Evolutionary conservation across 2,329 filamentous ascomycete species (phyloP), one percentile per base, ranked within the genome.

Genomic region (Microdochium nivale): DNA sequence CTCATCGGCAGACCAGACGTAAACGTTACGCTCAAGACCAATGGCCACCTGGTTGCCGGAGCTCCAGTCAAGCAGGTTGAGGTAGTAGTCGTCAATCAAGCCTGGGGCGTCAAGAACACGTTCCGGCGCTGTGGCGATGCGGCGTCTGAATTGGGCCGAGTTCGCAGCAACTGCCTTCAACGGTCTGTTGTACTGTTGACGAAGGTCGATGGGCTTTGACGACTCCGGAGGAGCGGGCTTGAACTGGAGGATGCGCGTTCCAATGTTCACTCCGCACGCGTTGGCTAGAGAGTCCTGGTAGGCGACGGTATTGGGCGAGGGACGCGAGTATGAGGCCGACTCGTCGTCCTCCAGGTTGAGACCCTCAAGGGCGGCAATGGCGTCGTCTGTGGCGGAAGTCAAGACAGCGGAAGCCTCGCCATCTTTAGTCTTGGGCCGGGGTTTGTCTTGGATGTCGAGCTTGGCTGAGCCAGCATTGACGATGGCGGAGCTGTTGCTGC

Each of bases 161-260:
- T 80, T 78, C 24, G 86, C 76, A 56, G 76, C 84, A 55, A 85
- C 78, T 21, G 88, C 77, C 78, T 90, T 96, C 56, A 99, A 79
- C 33, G 94, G 94, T 55, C 94, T 86, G 78, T 97, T 99, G 81
- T 99, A 99, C 69, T 99, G 94, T 56, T 94, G 89, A 53, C 94
- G 87, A 56, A 99, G 85, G 67, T 99, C 94, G 65, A 99, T 96
- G 33, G 94, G 94, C 79, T 96, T 96, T 32, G 91, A 96, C 7
- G 94, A 97, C 75, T 97, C 94, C 3, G 94, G 94, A n/a, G 94
- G 83, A 2, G 92, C 90, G 51, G 94, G 94, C 84, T 99, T 99
- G 80, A 96, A 99, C 54, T 94, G 88, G 49, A 99, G 86, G 62
- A 99, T 99, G 56, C 94, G 88, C 51, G 91, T 95, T 76, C 91